phyloP scores from a whole-genome alignment of 352 stramenopile genomes.

The Phytopythium mirpurense region DNA sequence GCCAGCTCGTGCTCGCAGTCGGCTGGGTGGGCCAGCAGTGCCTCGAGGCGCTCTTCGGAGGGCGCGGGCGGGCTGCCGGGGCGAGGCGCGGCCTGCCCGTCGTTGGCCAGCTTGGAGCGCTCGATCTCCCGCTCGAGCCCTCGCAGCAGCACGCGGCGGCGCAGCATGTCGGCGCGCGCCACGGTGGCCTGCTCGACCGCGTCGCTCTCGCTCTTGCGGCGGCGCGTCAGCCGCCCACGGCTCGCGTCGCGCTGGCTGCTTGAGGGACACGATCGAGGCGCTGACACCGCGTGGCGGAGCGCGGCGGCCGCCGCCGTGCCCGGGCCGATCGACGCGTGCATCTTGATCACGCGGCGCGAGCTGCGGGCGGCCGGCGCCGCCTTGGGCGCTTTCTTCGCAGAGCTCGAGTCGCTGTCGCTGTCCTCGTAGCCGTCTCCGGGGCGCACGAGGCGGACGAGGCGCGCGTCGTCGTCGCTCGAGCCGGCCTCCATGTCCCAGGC shows the following conservation, averaged over 20 bases:
- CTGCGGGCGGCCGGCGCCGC: too few species aligned
- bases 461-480: conserved; percentile 36
- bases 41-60: conserved; percentile 45
- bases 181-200: conserved; percentile 45
- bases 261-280: not conserved
- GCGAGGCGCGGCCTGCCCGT: conserved; percentile 9
- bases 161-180: conserved; percentile 56
- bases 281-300: not conserved
- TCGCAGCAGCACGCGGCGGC: conserved; percentile 53
- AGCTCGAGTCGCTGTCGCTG: not conserved
- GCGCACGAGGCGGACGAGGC: too few species aligned
- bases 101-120: conserved; percentile 56
- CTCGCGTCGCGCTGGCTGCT: not conserved
- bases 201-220: conserved; percentile 71
- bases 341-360: conserved; percentile 1
- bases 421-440: not conserved
- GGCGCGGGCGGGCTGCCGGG: conserved; percentile 13
- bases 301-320: not conserved
- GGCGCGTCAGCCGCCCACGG: conserved; percentile 23
- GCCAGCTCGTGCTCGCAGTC: conserved; percentile 59
- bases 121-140: conserved; percentile 73
- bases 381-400: too few species aligned
- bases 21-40: conserved; percentile 50
- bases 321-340: not conserved
- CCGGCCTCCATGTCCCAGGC: conserved; percentile 40